Conservation (phyloP, 2,329 filamentous ascomycete species). For the Metarhizium robertsii region DNA sequence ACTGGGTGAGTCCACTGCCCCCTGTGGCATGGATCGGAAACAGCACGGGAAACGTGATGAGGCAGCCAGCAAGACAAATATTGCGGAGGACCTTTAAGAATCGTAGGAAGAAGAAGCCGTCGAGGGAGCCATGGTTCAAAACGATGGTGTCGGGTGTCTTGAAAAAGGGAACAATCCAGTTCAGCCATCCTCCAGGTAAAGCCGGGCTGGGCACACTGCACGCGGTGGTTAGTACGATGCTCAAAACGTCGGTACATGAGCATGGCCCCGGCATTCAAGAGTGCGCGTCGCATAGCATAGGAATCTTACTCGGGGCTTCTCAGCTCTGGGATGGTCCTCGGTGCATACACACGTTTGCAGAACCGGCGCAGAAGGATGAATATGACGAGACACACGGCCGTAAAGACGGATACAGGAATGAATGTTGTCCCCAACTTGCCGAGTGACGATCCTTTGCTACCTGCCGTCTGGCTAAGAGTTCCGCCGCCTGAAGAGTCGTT, state of each 20-base stretch:
- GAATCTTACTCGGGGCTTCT: constrained; percentile 30
- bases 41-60: constrained; percentile 79
- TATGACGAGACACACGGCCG: constrained; percentile 37
- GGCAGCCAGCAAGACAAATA: constrained; percentile 74
- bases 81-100: constrained; percentile 61
- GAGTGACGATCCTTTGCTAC: constrained; percentile 25
- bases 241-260: not conserved
- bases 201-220: constrained; percentile 47
- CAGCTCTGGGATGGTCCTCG: constrained; percentile 40
- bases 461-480: constrained; percentile 23
- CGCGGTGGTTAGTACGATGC: not conserved
- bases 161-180: constrained; percentile 61
- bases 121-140: constrained; percentile 83
- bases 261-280: not conserved
- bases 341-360: constrained; percentile 44
- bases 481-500: constrained; percentile 22
- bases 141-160: constrained; percentile 66
- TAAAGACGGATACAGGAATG: constrained; percentile 42
- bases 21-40: constrained; percentile 84
- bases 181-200: constrained; percentile 51
- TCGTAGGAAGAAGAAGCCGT: constrained; percentile 84
- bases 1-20: constrained; percentile 50
- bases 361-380: constrained; percentile 40
- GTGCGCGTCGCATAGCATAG: not conserved
- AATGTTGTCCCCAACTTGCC: constrained; percentile 39